phyloP scores from a whole-genome alignment of 1,139 yeast species.

The Sugiyamaella pinicola region DNA sequence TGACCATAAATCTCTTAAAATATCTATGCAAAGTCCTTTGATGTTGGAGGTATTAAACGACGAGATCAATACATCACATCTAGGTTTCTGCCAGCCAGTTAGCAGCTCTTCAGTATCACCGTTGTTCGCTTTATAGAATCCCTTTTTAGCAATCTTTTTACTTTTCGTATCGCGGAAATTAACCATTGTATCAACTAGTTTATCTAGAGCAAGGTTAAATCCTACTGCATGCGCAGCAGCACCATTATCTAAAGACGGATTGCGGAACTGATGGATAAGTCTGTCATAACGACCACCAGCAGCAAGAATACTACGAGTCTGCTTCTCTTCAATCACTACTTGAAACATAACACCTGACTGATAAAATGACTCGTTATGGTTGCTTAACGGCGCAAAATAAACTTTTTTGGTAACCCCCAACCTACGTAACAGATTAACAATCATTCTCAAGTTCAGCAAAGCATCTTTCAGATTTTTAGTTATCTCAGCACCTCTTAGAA shows the following conservation, averaged over 20 bases:
- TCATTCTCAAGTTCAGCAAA: constrained; percentile 58
- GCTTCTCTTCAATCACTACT: constrained; percentile 60
- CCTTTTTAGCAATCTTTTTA: constrained; percentile 29
- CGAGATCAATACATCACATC: constrained; percentile 82
- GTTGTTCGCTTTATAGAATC: constrained; percentile 24
- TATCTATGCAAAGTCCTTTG: constrained; percentile 61
- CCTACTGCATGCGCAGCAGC: constrained; percentile 73
- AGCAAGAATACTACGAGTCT: constrained; percentile 54
- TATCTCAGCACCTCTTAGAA: constrained; percentile 73
- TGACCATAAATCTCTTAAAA: constrained; percentile 69
- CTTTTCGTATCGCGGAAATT: constrained; percentile 39
- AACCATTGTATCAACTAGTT: constrained; percentile 52
- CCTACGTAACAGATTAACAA: constrained; percentile 55
- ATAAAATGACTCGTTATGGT: constrained; percentile 79
- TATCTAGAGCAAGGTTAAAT: constrained; percentile 72
- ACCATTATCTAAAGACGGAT: constrained; percentile 48
- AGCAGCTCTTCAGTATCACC: constrained; percentile 33
- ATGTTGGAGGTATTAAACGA: constrained; percentile 54
- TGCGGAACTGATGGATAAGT: constrained; percentile 63
- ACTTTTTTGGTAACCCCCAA: constrained; percentile 60
- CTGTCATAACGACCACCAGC: constrained; percentile 93
- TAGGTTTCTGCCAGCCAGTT: constrained; percentile 34
- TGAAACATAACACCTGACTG: constrained; percentile 85
- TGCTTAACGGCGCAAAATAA: constrained; percentile 70
- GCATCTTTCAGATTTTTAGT: constrained; percentile 60